phyloP scores from a whole-genome alignment of 2,329 filamentous ascomycete species.

The Sordariomycetes sp. region DNA sequence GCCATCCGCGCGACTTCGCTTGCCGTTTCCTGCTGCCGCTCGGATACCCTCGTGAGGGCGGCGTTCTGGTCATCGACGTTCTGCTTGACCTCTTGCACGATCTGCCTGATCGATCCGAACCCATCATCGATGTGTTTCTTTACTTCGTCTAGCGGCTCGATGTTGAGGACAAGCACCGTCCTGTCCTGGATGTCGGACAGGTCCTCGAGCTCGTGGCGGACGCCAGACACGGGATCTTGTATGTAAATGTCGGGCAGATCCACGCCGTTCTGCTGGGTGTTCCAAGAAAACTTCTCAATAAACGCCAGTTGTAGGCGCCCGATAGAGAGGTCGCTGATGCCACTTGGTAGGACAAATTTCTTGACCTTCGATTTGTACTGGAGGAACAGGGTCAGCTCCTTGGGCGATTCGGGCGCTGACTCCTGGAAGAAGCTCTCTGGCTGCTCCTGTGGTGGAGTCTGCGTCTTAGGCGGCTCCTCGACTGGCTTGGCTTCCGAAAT shows the following conservation, averaged over 20 bases:
- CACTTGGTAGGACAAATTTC: conserved; percentile 83
- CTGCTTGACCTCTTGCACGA: conserved; percentile 80
- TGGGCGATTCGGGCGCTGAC: conserved; percentile 53
- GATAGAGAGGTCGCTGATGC: conserved; percentile 73
- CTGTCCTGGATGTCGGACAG: conserved; percentile 87
- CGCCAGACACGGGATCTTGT: conserved; percentile 87
- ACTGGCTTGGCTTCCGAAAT: background rate
- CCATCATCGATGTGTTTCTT: conserved; percentile 95
- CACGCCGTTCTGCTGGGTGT: conserved; percentile 84
- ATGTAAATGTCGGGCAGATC: conserved; percentile 97
- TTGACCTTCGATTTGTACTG: conserved; percentile 97
- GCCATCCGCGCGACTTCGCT: conserved; percentile 67
- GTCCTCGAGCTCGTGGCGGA: conserved; percentile 95
- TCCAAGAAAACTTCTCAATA: conserved; percentile 99
- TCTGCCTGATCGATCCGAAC: conserved; percentile 63
- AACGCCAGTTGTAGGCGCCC: conserved; percentile 88
- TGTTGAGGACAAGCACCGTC: conserved; percentile 86
- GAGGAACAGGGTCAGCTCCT: conserved; percentile 85
- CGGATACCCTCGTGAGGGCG: conserved; percentile 76
- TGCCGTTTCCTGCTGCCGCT: conserved; percentile 79
- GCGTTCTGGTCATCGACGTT: conserved; percentile 74
- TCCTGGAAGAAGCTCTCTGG: conserved; percentile 43
- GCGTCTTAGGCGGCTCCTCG: conserved; percentile 10
- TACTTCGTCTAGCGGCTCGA: conserved; percentile 89
- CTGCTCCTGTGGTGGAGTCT: conserved; percentile 7